Evolutionary conservation across 768 basidiomycete genomes (phyloP), one percentile per base, ranked within the genome.

Genomic region (Termitomyces titanicus): DNA sequence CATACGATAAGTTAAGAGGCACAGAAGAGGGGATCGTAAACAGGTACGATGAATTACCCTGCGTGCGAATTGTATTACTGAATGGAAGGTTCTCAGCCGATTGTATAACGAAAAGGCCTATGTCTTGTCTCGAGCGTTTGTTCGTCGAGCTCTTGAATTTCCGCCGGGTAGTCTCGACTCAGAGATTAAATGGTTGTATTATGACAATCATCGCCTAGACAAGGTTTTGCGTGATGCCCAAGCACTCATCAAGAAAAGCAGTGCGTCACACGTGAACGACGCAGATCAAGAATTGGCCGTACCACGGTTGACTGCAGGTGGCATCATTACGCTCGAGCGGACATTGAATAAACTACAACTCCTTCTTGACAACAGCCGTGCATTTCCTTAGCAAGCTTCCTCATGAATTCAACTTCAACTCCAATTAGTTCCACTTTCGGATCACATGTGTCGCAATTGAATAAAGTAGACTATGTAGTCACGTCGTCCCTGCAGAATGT

Each of bases 21-120:
- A 96, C 94, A 0, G 85, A 88, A 60, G 94, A 97, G 67, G 94
- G 92, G 31, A 88, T 78, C 45, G 84, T 94, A 51, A 95, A 94
- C 65, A 92, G 90, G 85, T 88, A 46, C 50, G 72, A 43, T 33
- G 9, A 20, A 27, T 24, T 18, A 43, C 9, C 17, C n/a, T 31
- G 33, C 4, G n/a, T n/a, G 7, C 15, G 24, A 8, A 9, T 53
- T 37, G 47, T 51, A 29, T 54, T 52, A 5, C 57, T 29, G 20
- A 55, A 40, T 35, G 33, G 46, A 24, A 18, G 12, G n/a, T 49
- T 39, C 51, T n/a, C 63, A 94, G 93, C 64, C 92, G 94, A 42
- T 70, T 96, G 12, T 96, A 97, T 74, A 94, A 80, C 68, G 94
- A 97, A 72, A 94, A 94, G 68, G 93, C 92, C 5, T 95, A 89